These are phyloP conservation scores for Colletotrichum sp. DNA, from an alignment of 2,329 filamentous ascomycete species.

Conservation along the genomic window DNA sequence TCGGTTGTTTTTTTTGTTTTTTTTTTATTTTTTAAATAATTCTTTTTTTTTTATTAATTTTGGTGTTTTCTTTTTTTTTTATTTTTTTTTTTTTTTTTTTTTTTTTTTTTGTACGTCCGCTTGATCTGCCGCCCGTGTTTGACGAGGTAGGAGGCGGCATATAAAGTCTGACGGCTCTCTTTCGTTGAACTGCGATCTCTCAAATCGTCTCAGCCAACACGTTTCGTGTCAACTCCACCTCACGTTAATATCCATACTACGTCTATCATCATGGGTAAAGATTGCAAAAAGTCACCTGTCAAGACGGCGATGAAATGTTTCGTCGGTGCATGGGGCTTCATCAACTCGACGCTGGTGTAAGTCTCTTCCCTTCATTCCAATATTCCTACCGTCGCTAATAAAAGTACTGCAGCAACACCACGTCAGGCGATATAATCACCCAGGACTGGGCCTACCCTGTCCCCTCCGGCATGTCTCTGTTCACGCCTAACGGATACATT, in stretches of 20 bases:
- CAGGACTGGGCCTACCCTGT: constrained; percentile 5
- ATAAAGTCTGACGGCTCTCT: not conserved
- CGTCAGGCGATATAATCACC: not conserved
- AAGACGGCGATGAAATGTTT: not conserved
- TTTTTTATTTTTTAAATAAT: too few relatives aligned
- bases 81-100: too few relatives aligned
- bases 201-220: not conserved
- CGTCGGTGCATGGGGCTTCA: not conserved
- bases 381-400: not conserved
- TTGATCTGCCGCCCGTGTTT: not conserved
- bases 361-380: accelerated
- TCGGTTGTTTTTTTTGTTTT: too few relatives aligned
- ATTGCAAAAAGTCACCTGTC: not conserved
- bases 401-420: not conserved
- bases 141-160: not conserved
- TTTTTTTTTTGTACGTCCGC: too few relatives aligned
- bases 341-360: constrained; percentile 7
- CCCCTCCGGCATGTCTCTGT: not conserved
- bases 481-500: constrained; percentile 2
- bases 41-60: too few relatives aligned
- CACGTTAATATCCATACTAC: accelerated
- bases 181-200: not conserved
- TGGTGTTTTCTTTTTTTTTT: too few relatives aligned
- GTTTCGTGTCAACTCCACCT: not conserved
- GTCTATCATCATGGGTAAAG: not conserved